Evolutionary conservation across 2,329 filamentous ascomycete genomes (phyloP), one percentile per base, ranked within the genome.

Genomic region (Hymenoscyphus fructigenus): DNA sequence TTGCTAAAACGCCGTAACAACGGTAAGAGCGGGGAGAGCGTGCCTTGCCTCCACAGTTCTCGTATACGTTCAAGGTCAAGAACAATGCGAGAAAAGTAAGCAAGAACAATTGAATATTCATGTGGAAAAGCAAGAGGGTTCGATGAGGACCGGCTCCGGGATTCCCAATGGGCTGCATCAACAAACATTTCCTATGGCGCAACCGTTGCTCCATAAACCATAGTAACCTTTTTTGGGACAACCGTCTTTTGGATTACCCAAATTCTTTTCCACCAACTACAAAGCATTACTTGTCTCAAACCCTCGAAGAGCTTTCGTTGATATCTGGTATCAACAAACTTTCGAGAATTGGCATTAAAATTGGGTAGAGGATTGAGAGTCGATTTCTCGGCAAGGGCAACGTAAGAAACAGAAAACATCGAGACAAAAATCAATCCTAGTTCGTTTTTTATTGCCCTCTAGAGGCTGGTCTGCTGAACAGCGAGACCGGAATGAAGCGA

Each of bases 151-250:
- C 20, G 55, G 34, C 34, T 58, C 10, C 26, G 41, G 4, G 50
- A 57, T 29, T 62, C 56, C 23, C 28, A 17, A 5, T 14, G 26
- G 2, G 66, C 61, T 3, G 66, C 66, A 63, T 55, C 61, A 63
- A 75, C 75, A 68, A 76, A 75, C 41, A 75, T 36, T 38, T 64
- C 50, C 67, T 65, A 68, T 7, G 61, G 61, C 6, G 62, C 61
- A 28, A 57, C 41, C 20, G 32, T 17, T 5, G 55, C 36, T 6
- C 64, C 63, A 44, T 68, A 67, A n/a, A 36, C 38, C 28, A 68
- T 44, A 4, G 44, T 62, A 9, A 63, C 38, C n/a, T 57, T 67
- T 32, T 59, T 50, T 3, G 67, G 41, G 15, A 69, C 66, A 3
- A 65, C 64, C 23, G 65, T 50, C 44, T 66, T 66, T 60, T 67